These are phyloP conservation scores for Hypoxylon sp. DNA, from an alignment of 2,329 filamentous ascomycete genomes.

Conservation along the genomic window DNA sequence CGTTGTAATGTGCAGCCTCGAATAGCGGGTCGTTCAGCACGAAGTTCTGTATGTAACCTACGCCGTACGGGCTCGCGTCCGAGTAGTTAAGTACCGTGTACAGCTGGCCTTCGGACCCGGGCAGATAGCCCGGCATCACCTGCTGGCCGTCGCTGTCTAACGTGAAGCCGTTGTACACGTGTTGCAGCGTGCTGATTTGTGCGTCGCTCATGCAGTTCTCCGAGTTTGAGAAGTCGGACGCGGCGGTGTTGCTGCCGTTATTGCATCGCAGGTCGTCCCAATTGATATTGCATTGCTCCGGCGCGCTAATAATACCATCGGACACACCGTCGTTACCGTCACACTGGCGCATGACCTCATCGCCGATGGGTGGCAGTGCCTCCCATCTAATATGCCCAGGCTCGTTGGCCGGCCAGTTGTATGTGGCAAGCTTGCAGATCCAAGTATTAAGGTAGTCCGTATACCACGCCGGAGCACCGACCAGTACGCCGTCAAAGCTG, in stretches of 20 bases:
- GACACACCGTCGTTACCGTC: slow-evolving; percentile 64
- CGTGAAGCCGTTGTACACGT: slow-evolving; percentile 54
- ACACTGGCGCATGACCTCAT: slow-evolving; percentile 65
- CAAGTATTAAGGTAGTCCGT: slow-evolving; percentile 62
- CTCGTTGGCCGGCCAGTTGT: slow-evolving; percentile 63
- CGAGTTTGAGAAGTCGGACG: slow-evolving; percentile 39
- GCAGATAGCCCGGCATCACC: slow-evolving; percentile 61
- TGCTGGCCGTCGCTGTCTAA: slow-evolving; percentile 52
- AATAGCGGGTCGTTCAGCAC: slow-evolving; percentile 59
- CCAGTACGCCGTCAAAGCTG: slow-evolving; percentile 71
- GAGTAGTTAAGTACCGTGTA: slow-evolving; percentile 53
- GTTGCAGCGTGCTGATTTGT: slow-evolving; percentile 58
- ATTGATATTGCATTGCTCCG: slow-evolving; percentile 62
- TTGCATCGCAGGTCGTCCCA: slow-evolving; percentile 60
- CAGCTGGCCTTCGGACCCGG: slow-evolving; percentile 63
- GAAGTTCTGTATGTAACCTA: slow-evolving; percentile 58
- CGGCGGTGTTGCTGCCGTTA: slow-evolving; percentile 42
- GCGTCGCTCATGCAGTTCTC: slow-evolving; percentile 59
- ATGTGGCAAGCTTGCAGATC: slow-evolving; percentile 61
- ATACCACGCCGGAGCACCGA: slow-evolving; percentile 67
- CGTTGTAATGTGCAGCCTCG: slow-evolving; percentile 54
- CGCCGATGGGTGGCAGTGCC: slow-evolving; percentile 56
- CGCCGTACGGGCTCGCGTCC: slow-evolving; percentile 54
- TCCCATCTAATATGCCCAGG: slow-evolving; percentile 65
- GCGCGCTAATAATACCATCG: slow-evolving; percentile 66